phyloP scores from a whole-genome alignment of 2,329 filamentous ascomycete genomes.

The Aspergillus terreus region DNA sequence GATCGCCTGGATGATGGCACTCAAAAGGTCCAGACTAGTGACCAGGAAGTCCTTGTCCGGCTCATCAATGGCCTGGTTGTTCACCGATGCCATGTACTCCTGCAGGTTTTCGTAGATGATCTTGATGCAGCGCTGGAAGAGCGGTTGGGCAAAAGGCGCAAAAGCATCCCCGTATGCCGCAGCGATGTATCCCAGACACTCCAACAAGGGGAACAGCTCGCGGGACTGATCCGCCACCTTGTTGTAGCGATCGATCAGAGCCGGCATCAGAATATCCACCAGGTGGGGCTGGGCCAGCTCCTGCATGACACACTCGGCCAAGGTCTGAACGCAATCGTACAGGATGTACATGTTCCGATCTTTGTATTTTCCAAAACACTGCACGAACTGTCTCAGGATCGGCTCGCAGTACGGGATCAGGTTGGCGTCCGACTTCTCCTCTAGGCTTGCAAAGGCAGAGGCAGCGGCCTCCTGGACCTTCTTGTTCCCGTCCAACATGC shows the following conservation, averaged over 20 bases:
- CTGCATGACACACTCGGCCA: conserved; percentile 85
- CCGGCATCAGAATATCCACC: conserved; percentile 86
- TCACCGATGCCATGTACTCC: conserved; percentile 66
- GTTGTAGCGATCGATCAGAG: conserved; percentile 82
- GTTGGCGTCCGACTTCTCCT: conserved; percentile 82
- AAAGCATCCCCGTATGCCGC: conserved; percentile 80
- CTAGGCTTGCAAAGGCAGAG: conserved; percentile 91
- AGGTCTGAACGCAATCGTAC: conserved; percentile 96
- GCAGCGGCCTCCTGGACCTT: conserved; percentile 95
- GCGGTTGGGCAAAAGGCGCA: conserved; percentile 76
- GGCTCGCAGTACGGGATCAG: conserved; percentile 82
- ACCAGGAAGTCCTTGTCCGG: conserved; percentile 97
- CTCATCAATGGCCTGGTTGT: conserved; percentile 65
- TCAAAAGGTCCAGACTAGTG: conserved; percentile 88
- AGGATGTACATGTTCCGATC: conserved; percentile 98
- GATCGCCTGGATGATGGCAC: conserved; percentile 88
- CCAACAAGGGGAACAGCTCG: conserved; percentile 91
- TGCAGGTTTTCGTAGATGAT: conserved; percentile 91
- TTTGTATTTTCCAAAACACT: conserved; percentile 93
- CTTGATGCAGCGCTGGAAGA: conserved; percentile 82
- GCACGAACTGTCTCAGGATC: conserved; percentile 87
- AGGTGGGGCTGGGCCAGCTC: conserved; percentile 76
- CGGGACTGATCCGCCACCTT: conserved; percentile 82
- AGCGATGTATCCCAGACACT: conserved; percentile 92
- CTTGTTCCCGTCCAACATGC: conserved; percentile 97